A percentile compares a stretch with the other conserved stretches of the same genome.
Evolutionary conservation across 2,329 filamentous ascomycete species (phyloP).

Genomic region (Alternaria viburni): DNA sequence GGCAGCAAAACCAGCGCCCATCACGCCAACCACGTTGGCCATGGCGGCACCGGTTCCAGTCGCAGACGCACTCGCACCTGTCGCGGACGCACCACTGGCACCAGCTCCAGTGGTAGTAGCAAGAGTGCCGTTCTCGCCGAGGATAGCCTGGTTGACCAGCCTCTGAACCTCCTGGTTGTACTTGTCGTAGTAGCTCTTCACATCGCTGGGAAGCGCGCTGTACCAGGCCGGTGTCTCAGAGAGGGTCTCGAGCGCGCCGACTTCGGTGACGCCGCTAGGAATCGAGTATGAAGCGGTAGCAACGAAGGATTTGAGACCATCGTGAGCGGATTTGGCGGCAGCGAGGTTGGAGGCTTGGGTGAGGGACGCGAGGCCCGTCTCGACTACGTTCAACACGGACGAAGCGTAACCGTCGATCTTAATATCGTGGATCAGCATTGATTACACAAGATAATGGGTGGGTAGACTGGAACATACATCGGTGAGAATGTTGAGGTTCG

Average conservation of each 20-base stretch:
- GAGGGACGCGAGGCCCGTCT: conserved; percentile 16
- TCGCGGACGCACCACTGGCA: neutral
- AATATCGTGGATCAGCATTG: neutral
- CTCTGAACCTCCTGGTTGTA: conserved; percentile 25
- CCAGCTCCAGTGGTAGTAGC: neutral
- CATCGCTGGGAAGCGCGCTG: conserved; percentile 28
- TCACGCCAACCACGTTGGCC: conserved; percentile 12
- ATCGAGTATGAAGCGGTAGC: conserved; percentile 26
- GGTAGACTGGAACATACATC: conserved; percentile 16
- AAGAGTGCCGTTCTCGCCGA: conserved; percentile 12
- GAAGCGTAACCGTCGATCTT: conserved; percentile 22
- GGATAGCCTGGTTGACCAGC: conserved; percentile 20
- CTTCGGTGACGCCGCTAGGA: conserved; percentile 21
- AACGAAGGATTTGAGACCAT: conserved; percentile 27
- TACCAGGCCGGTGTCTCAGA: conserved; percentile 30
- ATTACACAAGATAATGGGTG: neutral
- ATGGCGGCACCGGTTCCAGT: conserved; percentile 7
- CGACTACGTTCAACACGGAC: conserved; percentile 18
- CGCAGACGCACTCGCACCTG: neutral
- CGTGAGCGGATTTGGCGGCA: conserved; percentile 22
- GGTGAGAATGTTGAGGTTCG: conserved; percentile 20
- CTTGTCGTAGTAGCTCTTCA: conserved; percentile 32
- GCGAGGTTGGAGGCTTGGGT: conserved; percentile 18
- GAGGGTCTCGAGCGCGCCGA: conserved; percentile 20
- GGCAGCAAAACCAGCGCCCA: conserved; percentile 26